Evolutionary conservation across 768 basidiomycete species (phyloP), one percentile per base, ranked within the genome.

Genomic region (Rickenella mellea): DNA sequence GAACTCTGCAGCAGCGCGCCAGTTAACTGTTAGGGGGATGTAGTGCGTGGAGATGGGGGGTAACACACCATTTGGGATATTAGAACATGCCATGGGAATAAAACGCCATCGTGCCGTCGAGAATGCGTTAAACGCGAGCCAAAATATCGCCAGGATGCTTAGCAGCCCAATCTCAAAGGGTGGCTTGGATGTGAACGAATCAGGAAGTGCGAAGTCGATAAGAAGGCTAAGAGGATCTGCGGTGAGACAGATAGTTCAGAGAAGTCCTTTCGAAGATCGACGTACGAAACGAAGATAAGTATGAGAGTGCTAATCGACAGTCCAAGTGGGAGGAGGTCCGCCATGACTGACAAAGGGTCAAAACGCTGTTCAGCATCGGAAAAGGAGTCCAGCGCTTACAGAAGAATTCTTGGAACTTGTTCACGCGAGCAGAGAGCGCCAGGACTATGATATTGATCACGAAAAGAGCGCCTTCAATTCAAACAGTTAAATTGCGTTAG

Each of bases 91-190:
- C 41, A 71, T 56, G 12, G 73, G 71, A 19, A 74, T 59, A 31
- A 62, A 52, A 21, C 55, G 56, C 76, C 76, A 80, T 27, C 77
- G 70, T 11, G 70, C 66, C 14, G 73, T 77, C 1, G 77, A 78
- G 56, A 80, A 79, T 11, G 70, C 66, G 51, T 74, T 78, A 66
- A 74, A 73, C 0, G 66, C 76, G 5, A 78, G 58, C 77, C 77
- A 79, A 47, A 76, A 65, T 42, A 76, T 59, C 41, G 63, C 63
- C 35, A 78, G 55, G 6, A 70, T 39, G 8, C 63, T 63, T 33
- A 75, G 65, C 27, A 70, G 43, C 2, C 62, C 69, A 42, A 74
- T 66, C 46, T 76, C 68, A 37, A 70, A 63, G 17, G 68, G 67
- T 9, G 76, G 64, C 26, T 69, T 62, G 20, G 65, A 68, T 14